Percentiles rank a stretch among this genome's conserved stretches.
Evolutionary conservation across 2,329 filamentous ascomycete species (phyloP).

Genomic region (Trichoderma atrobrunneum): DNA sequence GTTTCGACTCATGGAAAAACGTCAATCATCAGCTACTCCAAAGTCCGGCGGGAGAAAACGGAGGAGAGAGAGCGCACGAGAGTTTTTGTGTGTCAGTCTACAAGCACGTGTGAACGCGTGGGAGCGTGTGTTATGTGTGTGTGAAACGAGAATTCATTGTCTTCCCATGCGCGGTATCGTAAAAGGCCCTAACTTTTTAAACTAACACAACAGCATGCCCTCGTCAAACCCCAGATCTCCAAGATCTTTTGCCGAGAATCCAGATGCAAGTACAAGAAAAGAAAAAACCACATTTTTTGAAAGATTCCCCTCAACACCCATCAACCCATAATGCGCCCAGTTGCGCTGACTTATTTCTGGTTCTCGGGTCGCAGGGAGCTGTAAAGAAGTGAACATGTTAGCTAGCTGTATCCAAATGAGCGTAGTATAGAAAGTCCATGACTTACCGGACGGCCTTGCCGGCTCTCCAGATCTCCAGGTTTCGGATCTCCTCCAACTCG

Average conservation of each 20-base stretch:
- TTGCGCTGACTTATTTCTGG: constrained; percentile 50
- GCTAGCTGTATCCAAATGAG: background rate
- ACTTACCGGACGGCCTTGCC: constrained; percentile 91
- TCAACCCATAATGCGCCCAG: background rate
- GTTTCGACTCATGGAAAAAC: constrained; percentile 3
- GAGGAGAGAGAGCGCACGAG: background rate
- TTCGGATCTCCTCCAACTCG: constrained; percentile 97
- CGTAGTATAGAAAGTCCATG: background rate
- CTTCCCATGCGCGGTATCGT: constrained; percentile 18
- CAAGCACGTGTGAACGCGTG: background rate
- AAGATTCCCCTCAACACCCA: constrained; percentile 1
- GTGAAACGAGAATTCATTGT: constrained; percentile 8
- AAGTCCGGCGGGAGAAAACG: constrained; percentile 4
- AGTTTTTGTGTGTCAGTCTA: background rate
- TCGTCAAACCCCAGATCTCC: constrained; percentile 17
- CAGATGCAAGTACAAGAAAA: constrained; percentile 15
- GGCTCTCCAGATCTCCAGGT: constrained; percentile 98
- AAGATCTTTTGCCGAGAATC: constrained; percentile 11
- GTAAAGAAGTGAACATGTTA: constrained; percentile 26
- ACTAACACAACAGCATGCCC: constrained; percentile 12
- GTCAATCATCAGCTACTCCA: background rate
- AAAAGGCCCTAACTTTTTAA: constrained; percentile 18
- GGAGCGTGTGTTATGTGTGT: background rate
- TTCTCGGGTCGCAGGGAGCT: constrained; percentile 82
- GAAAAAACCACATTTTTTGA: constrained; percentile 4